Base-by-base conservation (phyloP, 2,329 filamentous ascomycete genomes). In the Scedosporium apiospermum region DNA sequence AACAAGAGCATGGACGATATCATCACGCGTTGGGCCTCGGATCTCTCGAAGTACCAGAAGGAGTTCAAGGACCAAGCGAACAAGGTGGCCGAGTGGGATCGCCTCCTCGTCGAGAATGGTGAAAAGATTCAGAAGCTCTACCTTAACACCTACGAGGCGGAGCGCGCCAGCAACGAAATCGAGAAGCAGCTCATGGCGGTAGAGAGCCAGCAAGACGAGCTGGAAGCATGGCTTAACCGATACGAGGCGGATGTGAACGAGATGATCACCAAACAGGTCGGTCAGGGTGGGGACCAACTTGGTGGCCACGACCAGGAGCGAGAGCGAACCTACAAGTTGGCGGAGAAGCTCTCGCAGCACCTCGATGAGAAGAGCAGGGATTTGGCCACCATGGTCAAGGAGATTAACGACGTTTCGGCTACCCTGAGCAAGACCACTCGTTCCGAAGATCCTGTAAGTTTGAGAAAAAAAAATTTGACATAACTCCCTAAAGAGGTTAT, bases 1-100 rank as follows among this genome's bases (percentile, higher is more conserved):
- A 96, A 97, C 76, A 98, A 96, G 78, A 96, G 93, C 0, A 97
- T 99, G 90, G 95, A 99, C 71, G 95, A 99, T 73, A 97, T 99
- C 66, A 92, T 99, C 67, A 97, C 91, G 3, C 87, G 92, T 38
- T 99, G 95, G 95, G 95, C 95, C 1, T 91, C 92, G 0, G 95
- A 98, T 71, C 80, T 99, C 59, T 89, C 92, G 61, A 96, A 96
- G 71, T 97, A 99, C 71, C 93, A 98, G 71, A 96, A 96, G 73
- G 91, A 96, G 64, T 99, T 98, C 78, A 92, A 96, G 72, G 84
- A 88, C 41, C 92, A 98, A 73, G 93, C 96, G 4, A 84, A 87
- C 65, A 89, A 92, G 66, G 91, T 98, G 14, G 89, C 92, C 12
- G 82, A 84, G 55, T 99, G 96, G 96, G 95, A 99, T 73, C 86